A percentile compares a stretch with the other conserved stretches of the same genome.
phyloP scores from a whole-genome alignment of 1,139 yeast genomes.

The Kodamaea derodonti region DNA sequence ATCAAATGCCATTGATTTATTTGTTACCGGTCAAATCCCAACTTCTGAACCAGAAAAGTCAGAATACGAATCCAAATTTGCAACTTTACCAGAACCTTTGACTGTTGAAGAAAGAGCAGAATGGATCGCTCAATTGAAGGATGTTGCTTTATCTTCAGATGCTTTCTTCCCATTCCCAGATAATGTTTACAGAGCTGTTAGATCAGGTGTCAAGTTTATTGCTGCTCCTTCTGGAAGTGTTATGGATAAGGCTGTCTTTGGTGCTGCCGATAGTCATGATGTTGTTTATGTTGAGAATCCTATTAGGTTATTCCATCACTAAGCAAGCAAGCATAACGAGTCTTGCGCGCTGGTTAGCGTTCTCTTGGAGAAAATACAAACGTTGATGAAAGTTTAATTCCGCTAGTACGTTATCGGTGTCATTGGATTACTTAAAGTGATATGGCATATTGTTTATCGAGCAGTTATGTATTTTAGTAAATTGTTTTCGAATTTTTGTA shows the following conservation, averaged over 20 bases:
- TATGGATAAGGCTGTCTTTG: slow-evolving; percentile 94
- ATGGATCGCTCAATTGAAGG: slow-evolving; percentile 74
- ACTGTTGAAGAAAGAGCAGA: slow-evolving; percentile 80
- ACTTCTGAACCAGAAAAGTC: slow-evolving; percentile 86
- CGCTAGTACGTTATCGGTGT: too few relatives aligned
- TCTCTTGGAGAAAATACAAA: too few relatives aligned
- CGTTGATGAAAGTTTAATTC: too few relatives aligned
- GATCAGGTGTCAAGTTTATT: slow-evolving; percentile 91
- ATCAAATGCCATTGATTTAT: slow-evolving; percentile 95
- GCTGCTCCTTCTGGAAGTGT: slow-evolving; percentile 98
- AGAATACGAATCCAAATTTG: slow-evolving; percentile 89
- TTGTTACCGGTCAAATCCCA: slow-evolving; percentile 88
- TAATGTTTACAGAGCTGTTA: slow-evolving; percentile 94
- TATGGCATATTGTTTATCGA: too few relatives aligned
- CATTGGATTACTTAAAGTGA: too few relatives aligned
- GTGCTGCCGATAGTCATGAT: slow-evolving; percentile 87
- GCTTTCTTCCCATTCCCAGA: slow-evolving; percentile 99
- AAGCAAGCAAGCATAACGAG: slow-evolving; percentile 16
- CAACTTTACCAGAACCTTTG: slow-evolving; percentile 75
- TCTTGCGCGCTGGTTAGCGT: too few relatives aligned
- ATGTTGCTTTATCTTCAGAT: slow-evolving; percentile 91
- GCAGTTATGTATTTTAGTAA: too few relatives aligned
- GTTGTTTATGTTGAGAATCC: slow-evolving; percentile 92
- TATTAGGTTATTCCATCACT: slow-evolving; percentile 97
- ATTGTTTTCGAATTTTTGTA: too few relatives aligned